Evolutionary conservation across 2,329 filamentous ascomycete species (phyloP), one percentile per base, ranked within the genome.

Genomic region (Curvularia eragrostidis): DNA sequence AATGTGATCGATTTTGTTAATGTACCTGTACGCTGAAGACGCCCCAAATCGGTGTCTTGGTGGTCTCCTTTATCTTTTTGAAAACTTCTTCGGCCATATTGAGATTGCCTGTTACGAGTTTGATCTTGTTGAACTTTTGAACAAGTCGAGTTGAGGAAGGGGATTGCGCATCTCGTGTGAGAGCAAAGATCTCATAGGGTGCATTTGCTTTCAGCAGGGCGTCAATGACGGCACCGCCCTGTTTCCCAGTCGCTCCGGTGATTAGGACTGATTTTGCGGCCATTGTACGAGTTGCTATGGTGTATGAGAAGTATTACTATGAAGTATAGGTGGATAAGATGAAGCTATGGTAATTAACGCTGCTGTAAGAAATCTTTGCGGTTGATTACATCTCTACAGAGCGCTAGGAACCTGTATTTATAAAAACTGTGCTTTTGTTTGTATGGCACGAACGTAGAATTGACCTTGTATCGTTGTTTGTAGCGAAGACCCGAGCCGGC

Each of bases 191-290:
- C 34, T 36, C 34, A 15, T 36, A 80, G 18, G 70, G 56, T 32
- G 73, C 61, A 49, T 71, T 63, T 5, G 72, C 57, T 44, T 68
- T 60, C 48, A 80, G 69, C 3, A 82, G 68, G 5, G 78, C 76
- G 34, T 74, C 59, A 52, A 81, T 69, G 28, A 77, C 64, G 13
- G 77, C 73, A 41, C 78, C 75, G 54, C 80, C 79, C 70, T 81
- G 79, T 59, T 81, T 79, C 55, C 79, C 78, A 12, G 79, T 81
- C 5, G 78, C 79, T 30, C 79, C 78, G 15, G 77, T 78, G 23
- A 81, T 62, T 48, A 81, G 69, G 13, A 80, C 12, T 51, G 56
- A 54, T 62, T 42, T 62, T 34, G 34, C n/a, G 15, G 6, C 15
- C 34, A 36, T 36, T 36, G n/a, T 15, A 18, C 15, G 7, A 18